phyloP scores from a whole-genome alignment of 1,284 basidiomycete genomes.

The Cryptococcus sp. region DNA sequence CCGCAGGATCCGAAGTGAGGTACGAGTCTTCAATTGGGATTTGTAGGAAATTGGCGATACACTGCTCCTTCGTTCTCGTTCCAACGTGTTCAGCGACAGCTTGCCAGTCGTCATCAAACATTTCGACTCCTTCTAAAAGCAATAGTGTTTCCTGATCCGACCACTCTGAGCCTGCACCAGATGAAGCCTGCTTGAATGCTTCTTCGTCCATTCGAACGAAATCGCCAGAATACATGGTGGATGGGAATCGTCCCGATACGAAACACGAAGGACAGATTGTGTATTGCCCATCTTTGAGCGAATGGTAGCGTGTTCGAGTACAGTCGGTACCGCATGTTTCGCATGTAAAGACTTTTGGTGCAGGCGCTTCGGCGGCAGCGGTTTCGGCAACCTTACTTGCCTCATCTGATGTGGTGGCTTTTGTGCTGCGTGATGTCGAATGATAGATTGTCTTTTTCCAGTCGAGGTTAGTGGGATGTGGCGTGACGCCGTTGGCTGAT shows the following conservation, averaged over 20 bases:
- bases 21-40: slow-evolving; percentile 96
- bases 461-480: slow-evolving; percentile 66
- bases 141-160: slow-evolving; percentile 83
- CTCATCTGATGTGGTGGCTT: slow-evolving; percentile 59
- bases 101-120: slow-evolving; percentile 97
- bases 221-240: slow-evolving; percentile 93
- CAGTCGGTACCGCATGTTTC: slow-evolving; percentile 95
- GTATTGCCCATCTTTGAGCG: slow-evolving; percentile 85
- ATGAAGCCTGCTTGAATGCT: slow-evolving; percentile 52
- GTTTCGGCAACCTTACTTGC: slow-evolving; percentile 52
- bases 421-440: slow-evolving; percentile 69
- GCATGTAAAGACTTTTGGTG: slow-evolving; percentile 65
- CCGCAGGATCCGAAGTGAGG: slow-evolving; percentile 46
- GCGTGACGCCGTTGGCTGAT: slow-evolving; percentile 49
- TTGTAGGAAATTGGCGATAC: slow-evolving; percentile 91
- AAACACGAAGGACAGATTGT: slow-evolving; percentile 88
- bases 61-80: slow-evolving; percentile 86
- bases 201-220: slow-evolving; percentile 82
- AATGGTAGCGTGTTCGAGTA: slow-evolving; percentile 83
- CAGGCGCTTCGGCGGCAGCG: slow-evolving; percentile 54
- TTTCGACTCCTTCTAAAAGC: slow-evolving; percentile 90
- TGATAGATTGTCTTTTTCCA: slow-evolving; percentile 83
- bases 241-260: slow-evolving; percentile 92
- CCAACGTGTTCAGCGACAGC: slow-evolving; percentile 88
- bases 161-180: slow-evolving; percentile 67